These are phyloP conservation scores for Gnomoniopsis sp. DNA, from an alignment of 2,329 filamentous ascomycete species.

Conservation along the genomic window DNA sequence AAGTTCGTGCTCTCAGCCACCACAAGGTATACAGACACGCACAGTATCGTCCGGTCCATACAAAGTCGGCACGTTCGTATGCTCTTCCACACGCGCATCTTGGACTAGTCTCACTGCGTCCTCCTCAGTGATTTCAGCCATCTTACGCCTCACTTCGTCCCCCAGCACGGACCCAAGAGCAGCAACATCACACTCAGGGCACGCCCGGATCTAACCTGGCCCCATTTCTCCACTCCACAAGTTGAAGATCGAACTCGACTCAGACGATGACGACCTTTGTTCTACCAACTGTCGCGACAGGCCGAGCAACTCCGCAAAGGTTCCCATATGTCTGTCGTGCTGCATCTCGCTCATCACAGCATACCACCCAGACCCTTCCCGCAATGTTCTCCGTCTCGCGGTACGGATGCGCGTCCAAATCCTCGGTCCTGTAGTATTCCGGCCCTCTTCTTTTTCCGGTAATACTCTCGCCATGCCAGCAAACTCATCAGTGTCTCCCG, in stretches of 20 bases:
- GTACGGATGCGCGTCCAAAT: background rate
- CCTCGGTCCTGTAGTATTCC: background rate
- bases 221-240: slow-evolving; percentile 37
- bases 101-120: background rate
- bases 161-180: background rate
- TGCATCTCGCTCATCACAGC: slow-evolving; percentile 27
- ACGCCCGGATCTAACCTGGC: slow-evolving; percentile 20
- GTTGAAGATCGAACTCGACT: slow-evolving; percentile 28
- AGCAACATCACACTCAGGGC: background rate
- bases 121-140: slow-evolving; percentile 4
- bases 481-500: too few relatives aligned
- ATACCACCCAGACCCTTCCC: slow-evolving; percentile 31
- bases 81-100: background rate
- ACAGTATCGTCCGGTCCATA: background rate
- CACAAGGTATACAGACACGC: slow-evolving; percentile 6
- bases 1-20: slow-evolving; percentile 5
- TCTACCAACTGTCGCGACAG: slow-evolving; percentile 22
- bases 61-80: slow-evolving; percentile 7
- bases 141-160: slow-evolving; percentile 5
- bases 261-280: slow-evolving; percentile 14
- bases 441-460: too few relatives aligned
- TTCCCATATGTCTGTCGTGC: slow-evolving; percentile 32
- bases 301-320: slow-evolving; percentile 36
- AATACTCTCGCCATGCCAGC: too few relatives aligned
- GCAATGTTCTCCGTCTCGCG: slow-evolving; percentile 34